These are phyloP conservation scores for Rauvolfia tetraphylla DNA, from an alignment of 257 asterid species.

Conservation along the genomic window DNA sequence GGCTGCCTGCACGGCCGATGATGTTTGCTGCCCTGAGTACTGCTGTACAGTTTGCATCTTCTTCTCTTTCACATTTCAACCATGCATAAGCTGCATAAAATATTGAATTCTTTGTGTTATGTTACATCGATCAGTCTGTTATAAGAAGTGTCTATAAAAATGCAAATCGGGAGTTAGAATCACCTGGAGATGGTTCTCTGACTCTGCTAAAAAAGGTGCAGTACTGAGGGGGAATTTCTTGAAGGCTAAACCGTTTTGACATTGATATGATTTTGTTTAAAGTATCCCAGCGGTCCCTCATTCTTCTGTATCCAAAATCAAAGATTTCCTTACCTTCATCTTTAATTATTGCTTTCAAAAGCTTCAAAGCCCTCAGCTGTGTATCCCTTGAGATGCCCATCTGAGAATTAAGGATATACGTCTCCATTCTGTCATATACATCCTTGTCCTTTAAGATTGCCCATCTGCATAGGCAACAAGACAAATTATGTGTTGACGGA, in stretches of 20 bases:
- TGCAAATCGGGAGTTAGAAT: background rate
- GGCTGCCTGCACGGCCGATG: slow-evolving; percentile 21
- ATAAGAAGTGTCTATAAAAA: no score
- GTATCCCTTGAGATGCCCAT: slow-evolving; percentile 55
- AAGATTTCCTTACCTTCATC: slow-evolving; percentile 44
- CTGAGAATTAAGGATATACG: slow-evolving; percentile 27
- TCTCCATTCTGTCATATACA: slow-evolving; percentile 38
- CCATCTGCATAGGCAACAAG: slow-evolving; percentile 42
- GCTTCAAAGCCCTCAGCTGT: slow-evolving; percentile 59
- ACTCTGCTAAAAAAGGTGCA: slow-evolving; percentile 49
- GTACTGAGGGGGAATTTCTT: slow-evolving; percentile 46
- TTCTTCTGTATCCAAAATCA: slow-evolving; percentile 36
- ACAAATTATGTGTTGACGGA: background rate
- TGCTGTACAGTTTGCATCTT: slow-evolving; percentile 20
- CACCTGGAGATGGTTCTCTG: slow-evolving; percentile 87
- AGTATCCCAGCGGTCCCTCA: slow-evolving; percentile 55
- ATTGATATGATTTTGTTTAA: slow-evolving; percentile 33
- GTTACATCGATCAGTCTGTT: no score
- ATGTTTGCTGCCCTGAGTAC: slow-evolving; percentile 19
- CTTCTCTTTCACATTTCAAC: slow-evolving; percentile 32
- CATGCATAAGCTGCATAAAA: slow-evolving; percentile 36
- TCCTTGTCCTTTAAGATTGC: slow-evolving; percentile 53
- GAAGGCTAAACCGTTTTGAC: slow-evolving; percentile 48
- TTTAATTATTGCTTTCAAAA: slow-evolving; percentile 32
- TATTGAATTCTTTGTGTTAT: no score